phyloP scores from a whole-genome alignment of 305 asterid genomes.

The Solanum hybrid region DNA sequence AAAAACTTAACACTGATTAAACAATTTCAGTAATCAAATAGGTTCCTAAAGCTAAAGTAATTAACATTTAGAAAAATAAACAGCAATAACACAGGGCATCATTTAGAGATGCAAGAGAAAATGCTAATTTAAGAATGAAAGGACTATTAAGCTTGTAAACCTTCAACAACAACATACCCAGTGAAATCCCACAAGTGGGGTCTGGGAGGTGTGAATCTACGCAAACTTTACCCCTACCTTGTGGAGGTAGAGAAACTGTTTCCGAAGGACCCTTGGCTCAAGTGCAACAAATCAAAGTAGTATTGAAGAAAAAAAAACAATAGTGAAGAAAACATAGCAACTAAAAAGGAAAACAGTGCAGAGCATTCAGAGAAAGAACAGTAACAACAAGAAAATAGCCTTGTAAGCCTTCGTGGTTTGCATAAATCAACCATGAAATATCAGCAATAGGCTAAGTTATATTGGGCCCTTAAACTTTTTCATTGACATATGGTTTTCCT shows the following conservation, averaged over 20 bases:
- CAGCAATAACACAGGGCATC: background rate
- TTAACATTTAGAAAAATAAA: background rate
- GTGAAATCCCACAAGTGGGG: background rate
- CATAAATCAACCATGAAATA: background rate
- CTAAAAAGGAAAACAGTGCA: background rate
- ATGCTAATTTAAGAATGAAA: background rate
- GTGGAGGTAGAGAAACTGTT: background rate
- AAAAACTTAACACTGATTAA: too few species aligned
- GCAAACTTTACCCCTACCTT: background rate
- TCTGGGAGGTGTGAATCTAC: background rate
- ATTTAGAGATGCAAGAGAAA: background rate
- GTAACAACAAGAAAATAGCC: background rate
- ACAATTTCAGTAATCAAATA: too few species aligned
- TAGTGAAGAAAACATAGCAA: background rate
- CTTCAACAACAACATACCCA: background rate
- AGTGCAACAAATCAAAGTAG: background rate
- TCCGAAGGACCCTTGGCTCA: too few species aligned
- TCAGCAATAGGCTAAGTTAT: background rate
- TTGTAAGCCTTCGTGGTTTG: background rate
- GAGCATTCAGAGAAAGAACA: background rate
- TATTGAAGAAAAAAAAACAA: background rate
- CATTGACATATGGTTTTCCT: background rate
- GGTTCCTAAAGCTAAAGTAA: too few species aligned
- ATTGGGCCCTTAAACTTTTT: background rate
- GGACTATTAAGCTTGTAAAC: background rate